Percentiles rank a stretch among this genome's conserved stretches.
phyloP scores from a whole-genome alignment of 163 green algal species.

The Chlorella variabilis region DNA sequence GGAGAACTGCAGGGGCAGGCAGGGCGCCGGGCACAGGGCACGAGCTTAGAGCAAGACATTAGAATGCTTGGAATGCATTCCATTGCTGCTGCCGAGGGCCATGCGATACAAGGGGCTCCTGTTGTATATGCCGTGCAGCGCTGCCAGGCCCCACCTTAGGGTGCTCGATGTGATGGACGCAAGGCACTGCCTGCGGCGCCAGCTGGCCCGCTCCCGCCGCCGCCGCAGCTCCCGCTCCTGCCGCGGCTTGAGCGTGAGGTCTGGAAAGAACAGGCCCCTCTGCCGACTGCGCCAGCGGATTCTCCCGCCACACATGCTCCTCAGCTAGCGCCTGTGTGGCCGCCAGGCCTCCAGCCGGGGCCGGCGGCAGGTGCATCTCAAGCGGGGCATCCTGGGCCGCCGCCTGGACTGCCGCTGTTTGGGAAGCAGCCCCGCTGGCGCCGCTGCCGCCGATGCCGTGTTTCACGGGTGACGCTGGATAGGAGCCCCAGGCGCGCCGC shows the following conservation, averaged over 20 bases:
- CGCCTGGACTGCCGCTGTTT: no score
- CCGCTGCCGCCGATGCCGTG: not conserved
- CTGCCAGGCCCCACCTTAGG: not conserved
- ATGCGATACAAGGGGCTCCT: no score
- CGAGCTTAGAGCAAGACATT: not conserved
- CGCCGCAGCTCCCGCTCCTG: not conserved
- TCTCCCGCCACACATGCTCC: conserved; percentile 11
- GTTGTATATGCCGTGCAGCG: no score
- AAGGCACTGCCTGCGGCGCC: not conserved
- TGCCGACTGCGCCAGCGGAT: conserved; percentile 2
- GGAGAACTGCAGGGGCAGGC: not conserved
- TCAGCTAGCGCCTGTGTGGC: not conserved
- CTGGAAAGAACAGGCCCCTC: not conserved
- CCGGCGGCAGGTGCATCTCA: not conserved
- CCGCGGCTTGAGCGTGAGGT: not conserved
- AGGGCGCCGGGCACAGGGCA: no score
- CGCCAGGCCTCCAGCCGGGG: no score
- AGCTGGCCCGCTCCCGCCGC: not conserved
- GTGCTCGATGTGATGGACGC: not conserved
- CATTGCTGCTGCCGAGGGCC: no score
- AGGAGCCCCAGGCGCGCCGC: conserved; percentile 6
- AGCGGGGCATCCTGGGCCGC: no score
- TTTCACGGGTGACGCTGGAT: not conserved
- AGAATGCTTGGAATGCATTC: no score
- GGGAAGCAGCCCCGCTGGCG: no score